These are phyloP conservation scores for Extremus antarcticus DNA, from an alignment of 495 filamentous ascomycete genomes.

Conservation along the genomic window DNA sequence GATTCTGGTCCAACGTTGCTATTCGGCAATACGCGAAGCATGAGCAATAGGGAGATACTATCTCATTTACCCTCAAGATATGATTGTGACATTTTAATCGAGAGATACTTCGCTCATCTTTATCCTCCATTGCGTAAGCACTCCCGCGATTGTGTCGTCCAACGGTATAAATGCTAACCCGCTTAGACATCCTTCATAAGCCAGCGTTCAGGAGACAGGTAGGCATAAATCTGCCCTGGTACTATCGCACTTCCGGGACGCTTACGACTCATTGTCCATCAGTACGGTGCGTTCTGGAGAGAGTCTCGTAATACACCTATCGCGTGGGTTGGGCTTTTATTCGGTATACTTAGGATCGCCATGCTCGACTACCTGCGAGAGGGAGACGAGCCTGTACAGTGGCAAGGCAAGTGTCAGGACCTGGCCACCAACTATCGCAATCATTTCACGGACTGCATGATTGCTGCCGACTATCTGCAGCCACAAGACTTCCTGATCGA, in stretches of 20 bases:
- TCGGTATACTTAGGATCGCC: background rate
- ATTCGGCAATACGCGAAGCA: background rate
- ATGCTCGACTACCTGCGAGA: background rate
- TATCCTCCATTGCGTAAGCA: background rate
- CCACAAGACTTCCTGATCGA: background rate
- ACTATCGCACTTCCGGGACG: background rate
- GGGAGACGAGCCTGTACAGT: background rate
- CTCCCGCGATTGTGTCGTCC: background rate
- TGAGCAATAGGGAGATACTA: background rate
- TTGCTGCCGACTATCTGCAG: constrained; percentile 1
- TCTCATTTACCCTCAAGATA: background rate
- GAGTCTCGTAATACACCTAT: background rate
- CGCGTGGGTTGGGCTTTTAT: background rate
- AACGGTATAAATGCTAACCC: background rate
- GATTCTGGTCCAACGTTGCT: background rate
- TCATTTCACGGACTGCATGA: constrained; percentile 2
- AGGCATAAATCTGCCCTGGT: background rate
- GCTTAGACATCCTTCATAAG: background rate
- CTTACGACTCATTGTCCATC: background rate
- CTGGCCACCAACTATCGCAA: background rate
- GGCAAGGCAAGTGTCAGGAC: background rate
- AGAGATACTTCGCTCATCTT: background rate
- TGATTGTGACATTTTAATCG: background rate
- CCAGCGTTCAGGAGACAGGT: background rate
- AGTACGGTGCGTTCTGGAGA: background rate